phyloP scores from a whole-genome alignment of 2,329 filamentous ascomycete genomes.

The Neofusicoccum sp. region DNA sequence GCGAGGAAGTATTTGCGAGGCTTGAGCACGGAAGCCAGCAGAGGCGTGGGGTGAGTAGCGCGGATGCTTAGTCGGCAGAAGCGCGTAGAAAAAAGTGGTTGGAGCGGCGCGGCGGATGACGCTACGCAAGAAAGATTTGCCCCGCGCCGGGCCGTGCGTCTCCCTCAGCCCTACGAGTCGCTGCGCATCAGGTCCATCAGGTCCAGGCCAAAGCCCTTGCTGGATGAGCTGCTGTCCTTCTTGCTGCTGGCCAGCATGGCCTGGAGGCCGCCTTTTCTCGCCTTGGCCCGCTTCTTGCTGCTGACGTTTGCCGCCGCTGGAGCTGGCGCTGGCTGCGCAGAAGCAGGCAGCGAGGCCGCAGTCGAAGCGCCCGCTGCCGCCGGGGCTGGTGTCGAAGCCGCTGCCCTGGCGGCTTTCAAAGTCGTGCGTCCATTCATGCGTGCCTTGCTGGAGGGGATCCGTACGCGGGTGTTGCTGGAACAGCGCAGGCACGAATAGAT shows the following conservation, averaged over 20 bases:
- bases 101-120: neutral
- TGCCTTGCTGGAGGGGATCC: constrained; percentile 25
- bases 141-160: constrained; percentile 11
- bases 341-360: neutral
- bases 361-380: neutral
- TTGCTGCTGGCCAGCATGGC: constrained; percentile 52
- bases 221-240: constrained; percentile 28
- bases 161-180: constrained; percentile 10
- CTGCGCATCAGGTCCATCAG: constrained; percentile 56
- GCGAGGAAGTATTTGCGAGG: neutral
- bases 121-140: neutral
- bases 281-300: constrained; percentile 57
- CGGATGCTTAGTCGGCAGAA: constrained; percentile 14
- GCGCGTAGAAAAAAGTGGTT: constrained; percentile 7
- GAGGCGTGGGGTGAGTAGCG: neutral
- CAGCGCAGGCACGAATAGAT: constrained; percentile 33
- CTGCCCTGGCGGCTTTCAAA: constrained; percentile 14
- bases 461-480: constrained; percentile 28
- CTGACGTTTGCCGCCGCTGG: constrained; percentile 39
- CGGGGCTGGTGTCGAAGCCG: neutral
- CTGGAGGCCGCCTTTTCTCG: constrained; percentile 54
- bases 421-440: constrained; percentile 24
- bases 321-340: neutral
- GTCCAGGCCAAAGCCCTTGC: constrained; percentile 42
- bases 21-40: neutral